These are phyloP conservation scores for Russula sp. DNA, from an alignment of 768 basidiomycete genomes.

Conservation along the genomic window DNA sequence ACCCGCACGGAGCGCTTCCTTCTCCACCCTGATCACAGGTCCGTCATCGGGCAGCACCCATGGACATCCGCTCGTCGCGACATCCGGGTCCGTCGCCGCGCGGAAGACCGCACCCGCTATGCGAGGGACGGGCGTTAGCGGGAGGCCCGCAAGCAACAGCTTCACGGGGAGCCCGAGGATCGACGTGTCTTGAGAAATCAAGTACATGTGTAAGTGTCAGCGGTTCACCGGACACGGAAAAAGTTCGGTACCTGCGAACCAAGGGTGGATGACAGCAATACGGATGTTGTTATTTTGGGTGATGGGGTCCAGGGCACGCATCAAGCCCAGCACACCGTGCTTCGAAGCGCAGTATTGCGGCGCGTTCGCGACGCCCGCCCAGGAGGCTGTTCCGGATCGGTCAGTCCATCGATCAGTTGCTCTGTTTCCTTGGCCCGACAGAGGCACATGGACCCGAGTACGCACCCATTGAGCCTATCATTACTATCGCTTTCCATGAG, in stretches of 20 bases:
- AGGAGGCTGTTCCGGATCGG: constrained; percentile 22
- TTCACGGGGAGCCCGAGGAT: constrained; percentile 20
- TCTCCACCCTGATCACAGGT: constrained; percentile 24
- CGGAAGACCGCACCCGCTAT: constrained; percentile 29
- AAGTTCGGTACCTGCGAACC: constrained; percentile 26
- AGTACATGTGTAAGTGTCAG: neutral
- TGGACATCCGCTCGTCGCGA: constrained; percentile 24
- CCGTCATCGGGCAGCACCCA: constrained; percentile 30
- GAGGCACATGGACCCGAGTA: neutral
- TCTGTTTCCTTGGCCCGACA: no score
- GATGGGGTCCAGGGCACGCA: constrained; percentile 22
- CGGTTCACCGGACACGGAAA: no score
- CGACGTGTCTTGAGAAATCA: constrained; percentile 19
- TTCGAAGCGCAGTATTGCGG: constrained; percentile 28
- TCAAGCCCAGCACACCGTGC: constrained; percentile 29
- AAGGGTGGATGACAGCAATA: constrained; percentile 27
- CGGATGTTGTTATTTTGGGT: constrained; percentile 21
- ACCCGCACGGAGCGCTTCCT: constrained; percentile 21
- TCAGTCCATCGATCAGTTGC: neutral
- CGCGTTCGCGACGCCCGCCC: constrained; percentile 21
- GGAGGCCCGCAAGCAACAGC: constrained; percentile 26
- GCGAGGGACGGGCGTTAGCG: constrained; percentile 26
- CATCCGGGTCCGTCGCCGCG: constrained; percentile 26
- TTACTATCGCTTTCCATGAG: constrained; percentile 26
- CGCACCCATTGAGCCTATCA: constrained; percentile 31